Percentiles rank a stretch among this genome's conserved stretches.
phyloP scores from a whole-genome alignment of 768 basidiomycete genomes.

The Xerocomus spinulosus region DNA sequence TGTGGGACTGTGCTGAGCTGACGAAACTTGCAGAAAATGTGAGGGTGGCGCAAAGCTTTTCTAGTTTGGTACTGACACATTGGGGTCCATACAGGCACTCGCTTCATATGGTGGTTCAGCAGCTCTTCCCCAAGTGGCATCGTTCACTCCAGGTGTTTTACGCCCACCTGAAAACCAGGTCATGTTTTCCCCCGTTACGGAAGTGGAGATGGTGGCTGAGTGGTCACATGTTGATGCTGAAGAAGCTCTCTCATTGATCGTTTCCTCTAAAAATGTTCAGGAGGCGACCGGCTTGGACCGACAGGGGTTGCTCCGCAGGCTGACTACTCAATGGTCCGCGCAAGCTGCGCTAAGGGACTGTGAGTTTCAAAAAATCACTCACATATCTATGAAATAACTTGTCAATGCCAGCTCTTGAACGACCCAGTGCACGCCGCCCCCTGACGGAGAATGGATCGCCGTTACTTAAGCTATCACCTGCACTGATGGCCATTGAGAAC shows the following conservation, averaged over 20 bases:
- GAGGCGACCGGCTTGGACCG: constrained; percentile 62
- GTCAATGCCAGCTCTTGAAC: constrained; percentile 47
- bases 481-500: constrained; percentile 89
- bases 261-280: constrained; percentile 50
- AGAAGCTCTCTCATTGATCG: constrained; percentile 52
- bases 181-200: constrained; percentile 35
- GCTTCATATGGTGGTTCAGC: constrained; percentile 35
- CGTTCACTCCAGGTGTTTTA: constrained; percentile 38
- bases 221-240: constrained; percentile 47
- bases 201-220: constrained; percentile 18
- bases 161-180: constrained; percentile 42
- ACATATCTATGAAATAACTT: constrained; percentile 9
- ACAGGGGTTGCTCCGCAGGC: constrained; percentile 47
- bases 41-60: constrained; percentile 17
- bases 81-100: constrained; percentile 39
- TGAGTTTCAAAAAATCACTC: constrained; percentile 36
- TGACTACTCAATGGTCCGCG: constrained; percentile 65
- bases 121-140: constrained; percentile 34
- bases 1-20: constrained; percentile 64
- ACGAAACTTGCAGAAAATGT: constrained; percentile 55
- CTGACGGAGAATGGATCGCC: constrained; percentile 69
- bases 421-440: constrained; percentile 49
- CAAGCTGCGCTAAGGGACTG: constrained; percentile 72
- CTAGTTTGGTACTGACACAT: constrained; percentile 14
- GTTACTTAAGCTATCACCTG: constrained; percentile 75